Evolutionary conservation across 2,329 filamentous ascomycete species (phyloP).

Genomic region (Apiospora phragmitis): DNA sequence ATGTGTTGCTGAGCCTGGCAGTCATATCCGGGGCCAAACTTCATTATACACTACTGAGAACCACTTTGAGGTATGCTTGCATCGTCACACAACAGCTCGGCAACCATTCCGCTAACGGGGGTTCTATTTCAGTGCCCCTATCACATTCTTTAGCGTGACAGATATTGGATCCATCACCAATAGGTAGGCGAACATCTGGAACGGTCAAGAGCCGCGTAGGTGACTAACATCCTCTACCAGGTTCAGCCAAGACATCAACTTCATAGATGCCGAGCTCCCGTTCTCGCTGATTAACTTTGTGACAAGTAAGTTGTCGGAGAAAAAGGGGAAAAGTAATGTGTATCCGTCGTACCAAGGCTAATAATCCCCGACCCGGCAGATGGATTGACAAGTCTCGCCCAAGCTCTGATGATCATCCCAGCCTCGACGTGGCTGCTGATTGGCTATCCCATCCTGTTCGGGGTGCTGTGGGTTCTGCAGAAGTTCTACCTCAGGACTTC

Average conservation of each 20-base stretch:
- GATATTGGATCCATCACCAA: constrained; percentile 7
- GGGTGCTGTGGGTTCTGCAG: constrained; percentile 7
- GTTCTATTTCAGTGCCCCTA: background rate
- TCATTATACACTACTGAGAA: constrained; percentile 11
- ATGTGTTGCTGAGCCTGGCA: constrained; percentile 14
- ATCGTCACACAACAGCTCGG: background rate
- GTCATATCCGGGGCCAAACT: constrained; percentile 14
- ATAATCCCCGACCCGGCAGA: constrained; percentile 6
- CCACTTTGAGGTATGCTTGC: constrained; percentile 12
- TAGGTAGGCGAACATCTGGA: background rate
- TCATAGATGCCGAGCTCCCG: constrained; percentile 2
- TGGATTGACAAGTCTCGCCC: constrained; percentile 1
- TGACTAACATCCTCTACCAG: background rate
- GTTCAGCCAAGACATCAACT: constrained; percentile 9
- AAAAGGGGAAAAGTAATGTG: background rate
- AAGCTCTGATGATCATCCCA: constrained; percentile 9
- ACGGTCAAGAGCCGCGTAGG: background rate
- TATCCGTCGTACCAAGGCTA: background rate
- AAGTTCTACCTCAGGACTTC: constrained; percentile 10
- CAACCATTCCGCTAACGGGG: background rate
- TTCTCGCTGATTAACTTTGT: constrained; percentile 8
- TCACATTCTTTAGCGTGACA: constrained; percentile 5
- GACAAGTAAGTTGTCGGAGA: background rate
- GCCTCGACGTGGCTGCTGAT: constrained; percentile 6
- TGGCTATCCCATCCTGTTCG: constrained; percentile 6